Conservation (phyloP, 352 stramenopile species). For the Pythium pectinolyticum region DNA sequence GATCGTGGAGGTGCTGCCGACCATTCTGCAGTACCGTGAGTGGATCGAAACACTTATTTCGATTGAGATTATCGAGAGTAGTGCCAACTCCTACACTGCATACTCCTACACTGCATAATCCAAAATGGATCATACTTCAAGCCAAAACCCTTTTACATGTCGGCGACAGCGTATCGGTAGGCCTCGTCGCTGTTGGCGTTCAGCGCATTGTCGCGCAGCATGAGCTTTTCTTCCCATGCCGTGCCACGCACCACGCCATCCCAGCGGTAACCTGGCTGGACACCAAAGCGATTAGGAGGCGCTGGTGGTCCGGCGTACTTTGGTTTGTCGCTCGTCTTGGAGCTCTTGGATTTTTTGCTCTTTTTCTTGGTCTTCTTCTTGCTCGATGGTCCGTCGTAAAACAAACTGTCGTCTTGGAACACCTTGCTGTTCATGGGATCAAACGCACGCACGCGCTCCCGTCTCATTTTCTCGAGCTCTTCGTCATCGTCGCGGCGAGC, state of each 20-base stretch:
- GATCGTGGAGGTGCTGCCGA: too few species aligned
- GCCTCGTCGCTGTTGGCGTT: conserved; percentile 64
- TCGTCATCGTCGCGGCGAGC: conserved; percentile 67
- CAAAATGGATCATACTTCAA: too few species aligned
- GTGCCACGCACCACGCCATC: conserved; percentile 97
- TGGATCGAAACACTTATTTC: too few species aligned
- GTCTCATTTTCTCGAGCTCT: conserved; percentile 62
- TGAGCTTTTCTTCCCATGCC: conserved; percentile 94
- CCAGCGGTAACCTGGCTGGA: conserved; percentile 97
- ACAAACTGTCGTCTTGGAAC: conserved; percentile 62
- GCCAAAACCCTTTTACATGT: conserved; percentile 73
- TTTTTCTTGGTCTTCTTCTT: conserved; percentile 35
- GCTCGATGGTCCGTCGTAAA: conserved; percentile 1
- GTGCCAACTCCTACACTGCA: too few species aligned
- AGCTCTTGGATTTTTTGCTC: conserved; percentile 13
- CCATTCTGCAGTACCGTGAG: too few species aligned
- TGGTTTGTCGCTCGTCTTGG: conserved; percentile 50
- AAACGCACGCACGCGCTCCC: conserved; percentile 63
- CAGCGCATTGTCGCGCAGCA: conserved; percentile 77
- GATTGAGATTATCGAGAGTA: too few species aligned
- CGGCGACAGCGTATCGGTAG: conserved; percentile 78
- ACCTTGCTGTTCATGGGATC: conserved; percentile 78
- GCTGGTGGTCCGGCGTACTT: conserved; percentile 74
- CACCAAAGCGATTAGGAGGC: conserved; percentile 85
- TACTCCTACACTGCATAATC: too few species aligned